Percentiles rank a stretch among this genome's conserved stretches.
These are phyloP conservation scores for Pyrenophora seminiperda DNA, from an alignment of 2,329 filamentous ascomycete species.

Conservation along the genomic window DNA sequence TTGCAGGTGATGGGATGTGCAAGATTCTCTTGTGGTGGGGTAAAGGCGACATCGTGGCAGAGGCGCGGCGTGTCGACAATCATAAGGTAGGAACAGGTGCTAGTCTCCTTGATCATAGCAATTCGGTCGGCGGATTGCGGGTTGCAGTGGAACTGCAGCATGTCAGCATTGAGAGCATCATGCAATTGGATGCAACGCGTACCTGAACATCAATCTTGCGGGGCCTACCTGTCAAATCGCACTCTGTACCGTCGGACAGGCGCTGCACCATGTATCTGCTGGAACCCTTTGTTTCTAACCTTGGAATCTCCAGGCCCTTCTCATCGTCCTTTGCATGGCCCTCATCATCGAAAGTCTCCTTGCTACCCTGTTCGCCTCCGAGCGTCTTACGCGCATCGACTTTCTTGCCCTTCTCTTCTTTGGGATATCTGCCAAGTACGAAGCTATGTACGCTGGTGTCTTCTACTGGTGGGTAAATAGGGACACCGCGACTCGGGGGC, in stretches of 20 bases:
- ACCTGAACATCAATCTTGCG: conserved; percentile 82
- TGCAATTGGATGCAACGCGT: conserved; percentile 12
- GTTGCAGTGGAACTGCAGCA: conserved; percentile 70
- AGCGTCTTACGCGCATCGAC: conserved; percentile 37
- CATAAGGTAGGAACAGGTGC: conserved; percentile 92
- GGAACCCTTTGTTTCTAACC: conserved; percentile 80
- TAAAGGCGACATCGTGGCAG: conserved; percentile 84
- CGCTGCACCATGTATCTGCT: conserved; percentile 85
- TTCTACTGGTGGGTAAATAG: conserved; percentile 71
- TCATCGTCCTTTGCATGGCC: conserved; percentile 32
- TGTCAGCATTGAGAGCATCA: conserved; percentile 17
- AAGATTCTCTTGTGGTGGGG: conserved; percentile 76
- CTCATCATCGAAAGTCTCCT: conserved; percentile 37
- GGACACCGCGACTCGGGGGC: conserved; percentile 69
- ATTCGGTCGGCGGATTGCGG: conserved; percentile 78
- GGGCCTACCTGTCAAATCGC: conserved; percentile 81
- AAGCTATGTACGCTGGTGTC: conserved; percentile 79
- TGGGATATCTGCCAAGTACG: conserved; percentile 68
- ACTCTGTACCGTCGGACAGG: conserved; percentile 77
- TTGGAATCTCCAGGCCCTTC: conserved; percentile 54
- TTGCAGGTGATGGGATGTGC: conserved; percentile 79
- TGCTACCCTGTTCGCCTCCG: conserved; percentile 38
- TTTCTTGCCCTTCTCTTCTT: conserved; percentile 26
- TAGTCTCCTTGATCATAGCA: conserved; percentile 89
- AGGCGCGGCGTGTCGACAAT: conserved; percentile 86